phyloP scores from a whole-genome alignment of 768 basidiomycete species.

The Leccinum olivaceopallidum region DNA sequence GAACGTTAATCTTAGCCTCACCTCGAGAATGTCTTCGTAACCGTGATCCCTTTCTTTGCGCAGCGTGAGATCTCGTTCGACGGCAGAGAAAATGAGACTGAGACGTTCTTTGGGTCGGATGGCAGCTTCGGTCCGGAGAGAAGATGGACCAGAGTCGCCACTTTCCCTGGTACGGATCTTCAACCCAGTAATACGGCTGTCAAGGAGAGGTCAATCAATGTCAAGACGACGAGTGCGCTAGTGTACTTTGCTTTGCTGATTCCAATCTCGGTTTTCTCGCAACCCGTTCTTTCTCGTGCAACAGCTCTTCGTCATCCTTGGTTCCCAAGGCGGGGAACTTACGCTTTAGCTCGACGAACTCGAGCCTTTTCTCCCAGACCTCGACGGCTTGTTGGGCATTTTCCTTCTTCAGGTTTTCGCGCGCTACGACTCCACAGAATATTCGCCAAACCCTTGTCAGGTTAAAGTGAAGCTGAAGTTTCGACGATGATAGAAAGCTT shows the following conservation, averaged over 20 bases:
- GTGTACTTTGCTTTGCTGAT: constrained; percentile 7
- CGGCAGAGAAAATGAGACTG: constrained; percentile 48
- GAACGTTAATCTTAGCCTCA: constrained; percentile 34
- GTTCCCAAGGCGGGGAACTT: constrained; percentile 61
- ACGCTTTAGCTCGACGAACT: constrained; percentile 77
- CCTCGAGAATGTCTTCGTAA: constrained; percentile 89
- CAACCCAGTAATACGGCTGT: constrained; percentile 49
- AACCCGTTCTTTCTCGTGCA: constrained; percentile 69
- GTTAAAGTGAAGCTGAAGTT: background rate
- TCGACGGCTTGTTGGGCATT: constrained; percentile 52
- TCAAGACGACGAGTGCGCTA: background rate
- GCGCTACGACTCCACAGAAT: constrained; percentile 37
- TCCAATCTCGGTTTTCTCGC: constrained; percentile 55
- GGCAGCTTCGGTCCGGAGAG: constrained; percentile 44
- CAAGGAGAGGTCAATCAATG: constrained; percentile 5
- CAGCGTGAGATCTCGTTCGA: constrained; percentile 60
- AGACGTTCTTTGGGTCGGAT: constrained; percentile 70
- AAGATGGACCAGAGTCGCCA: constrained; percentile 39
- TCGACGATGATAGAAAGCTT: background rate
- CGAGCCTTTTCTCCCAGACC: constrained; percentile 79
- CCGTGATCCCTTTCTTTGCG: constrained; percentile 75
- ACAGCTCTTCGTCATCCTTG: constrained; percentile 68
- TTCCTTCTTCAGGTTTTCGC: constrained; percentile 79
- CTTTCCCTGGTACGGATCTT: constrained; percentile 54
- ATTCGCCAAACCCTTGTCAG: background rate